A percentile compares a stretch with the other conserved stretches of the same genome.
phyloP scores from a whole-genome alignment of 2,329 filamentous ascomycete species.

The Colletotrichum musae region DNA sequence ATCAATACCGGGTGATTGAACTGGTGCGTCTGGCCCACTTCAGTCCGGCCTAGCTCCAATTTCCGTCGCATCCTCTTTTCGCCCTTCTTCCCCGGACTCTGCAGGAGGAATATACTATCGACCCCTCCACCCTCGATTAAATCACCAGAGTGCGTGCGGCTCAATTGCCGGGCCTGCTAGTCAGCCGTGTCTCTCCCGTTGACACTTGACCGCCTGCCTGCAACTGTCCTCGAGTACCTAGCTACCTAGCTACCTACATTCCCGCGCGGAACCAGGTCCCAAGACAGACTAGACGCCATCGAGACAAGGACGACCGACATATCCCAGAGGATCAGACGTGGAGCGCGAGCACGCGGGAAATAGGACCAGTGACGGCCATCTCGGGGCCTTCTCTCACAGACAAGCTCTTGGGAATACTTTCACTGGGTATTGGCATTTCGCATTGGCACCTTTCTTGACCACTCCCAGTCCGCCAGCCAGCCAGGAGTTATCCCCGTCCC shows the following conservation, averaged over 20 bases:
- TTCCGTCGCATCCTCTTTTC: conserved; percentile 13
- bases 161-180: conserved; percentile 20
- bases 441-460: conserved; percentile 20
- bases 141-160: conserved; percentile 34
- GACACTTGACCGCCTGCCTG: conserved; percentile 12
- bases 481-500: conserved; percentile 17
- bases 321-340: not conserved
- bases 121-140: not conserved
- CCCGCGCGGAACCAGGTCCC: conserved; percentile 4
- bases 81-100: conserved; percentile 36
- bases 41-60: conserved; percentile 23
- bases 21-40: conserved; percentile 14
- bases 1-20: conserved; percentile 28
- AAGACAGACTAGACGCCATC: conserved; percentile 32
- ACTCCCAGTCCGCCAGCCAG: not conserved
- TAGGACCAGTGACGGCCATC: not conserved
- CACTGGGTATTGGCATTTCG: conserved; percentile 18
- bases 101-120: conserved; percentile 14
- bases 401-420: conserved; percentile 23
- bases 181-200: conserved; percentile 12
- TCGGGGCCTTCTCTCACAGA: conserved; percentile 6
- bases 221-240: not conserved
- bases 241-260: not conserved
- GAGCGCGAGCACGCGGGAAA: conserved; percentile 8
- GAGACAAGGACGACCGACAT: conserved; percentile 19